Conservation (phyloP, 257 asterid species). For the Petunia secreta region DNA sequence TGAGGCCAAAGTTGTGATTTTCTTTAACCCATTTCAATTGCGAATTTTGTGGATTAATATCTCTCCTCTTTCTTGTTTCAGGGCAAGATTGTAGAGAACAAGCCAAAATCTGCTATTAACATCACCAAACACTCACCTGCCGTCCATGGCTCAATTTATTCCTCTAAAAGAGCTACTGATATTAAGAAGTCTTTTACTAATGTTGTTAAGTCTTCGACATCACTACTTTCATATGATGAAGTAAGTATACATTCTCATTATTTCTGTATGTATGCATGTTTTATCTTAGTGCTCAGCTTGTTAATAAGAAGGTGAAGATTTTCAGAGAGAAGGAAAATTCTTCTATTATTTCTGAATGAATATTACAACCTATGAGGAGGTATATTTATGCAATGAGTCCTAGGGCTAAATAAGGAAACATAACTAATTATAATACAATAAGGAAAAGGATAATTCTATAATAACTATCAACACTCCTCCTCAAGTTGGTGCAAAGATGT, state of each 20-base stretch:
- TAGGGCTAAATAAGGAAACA: too few relatives aligned
- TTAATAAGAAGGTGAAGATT: neutral
- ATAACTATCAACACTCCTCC: too few relatives aligned
- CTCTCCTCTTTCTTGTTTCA: neutral
- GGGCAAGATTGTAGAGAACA: neutral
- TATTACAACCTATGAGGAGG: too few relatives aligned
- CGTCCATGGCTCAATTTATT: neutral
- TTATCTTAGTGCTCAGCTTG: too few relatives aligned
- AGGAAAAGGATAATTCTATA: too few relatives aligned
- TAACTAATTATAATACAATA: too few relatives aligned
- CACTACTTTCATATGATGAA: neutral
- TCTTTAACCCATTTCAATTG: neutral
- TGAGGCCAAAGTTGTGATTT: neutral
- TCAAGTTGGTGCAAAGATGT: too few relatives aligned
- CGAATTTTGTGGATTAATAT: neutral
- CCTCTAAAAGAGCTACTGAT: neutral
- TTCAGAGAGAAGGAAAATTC: too few relatives aligned
- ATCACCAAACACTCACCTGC: slow-evolving; percentile 4
- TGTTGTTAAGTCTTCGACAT: neutral
- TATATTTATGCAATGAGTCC: too few relatives aligned
- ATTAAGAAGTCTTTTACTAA: neutral
- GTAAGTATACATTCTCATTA: neutral
- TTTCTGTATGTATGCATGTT: neutral
- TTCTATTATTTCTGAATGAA: too few relatives aligned
- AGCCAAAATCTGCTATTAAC: neutral